Base-by-base conservation (phyloP, 768 basidiomycete genomes). In the Cantharellus anzutake region DNA sequence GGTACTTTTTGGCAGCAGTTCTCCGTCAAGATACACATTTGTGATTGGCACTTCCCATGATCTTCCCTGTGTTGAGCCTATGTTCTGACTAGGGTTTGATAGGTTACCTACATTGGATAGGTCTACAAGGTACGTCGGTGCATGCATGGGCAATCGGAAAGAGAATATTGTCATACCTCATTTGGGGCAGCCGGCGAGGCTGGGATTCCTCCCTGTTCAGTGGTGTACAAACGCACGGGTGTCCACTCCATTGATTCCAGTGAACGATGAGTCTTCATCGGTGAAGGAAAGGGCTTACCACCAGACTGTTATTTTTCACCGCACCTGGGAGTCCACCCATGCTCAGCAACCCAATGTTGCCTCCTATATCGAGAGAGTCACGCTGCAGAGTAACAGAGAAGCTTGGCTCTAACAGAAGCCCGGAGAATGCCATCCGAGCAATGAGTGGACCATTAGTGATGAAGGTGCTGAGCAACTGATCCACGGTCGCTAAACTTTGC, bases 21-120 rank as follows among this genome's bases (percentile, higher is more conserved):
- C 65, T 7, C 81, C 84, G 63, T 87, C 82, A 41, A 89, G 74
- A 66, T 74, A 87, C 3, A 87, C 81, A 60, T 80, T 80, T 58
- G 86, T 84, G 4, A 88, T 61, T 37, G 76, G 73, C 3, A 86
- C 71, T 67, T 88, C 86, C 86, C 86, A 87, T 5, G 80, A 74
- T 37, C 82, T 71, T 16, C 16, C 7, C 1, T 16, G 16, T 20
- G 7, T 7, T 42, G 5, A 29, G 14, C 38, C 37, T 37, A 11
- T 11, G 56, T 20, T 35, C 11, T n/a, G 58, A n/a, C 42, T 37
- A 51, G 14, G 56, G 48, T 4, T 29, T 41, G 20, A 20, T 4
- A 59, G 38, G 34, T 14, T 11, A 58, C 48, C n/a, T 41, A 59
- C 58, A 59, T 41, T 3, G 58, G 58, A 59, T 59, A 59, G 4